Evolutionary conservation across 768 basidiomycete species (phyloP).

Genomic region (Leccinum incarnatum): DNA sequence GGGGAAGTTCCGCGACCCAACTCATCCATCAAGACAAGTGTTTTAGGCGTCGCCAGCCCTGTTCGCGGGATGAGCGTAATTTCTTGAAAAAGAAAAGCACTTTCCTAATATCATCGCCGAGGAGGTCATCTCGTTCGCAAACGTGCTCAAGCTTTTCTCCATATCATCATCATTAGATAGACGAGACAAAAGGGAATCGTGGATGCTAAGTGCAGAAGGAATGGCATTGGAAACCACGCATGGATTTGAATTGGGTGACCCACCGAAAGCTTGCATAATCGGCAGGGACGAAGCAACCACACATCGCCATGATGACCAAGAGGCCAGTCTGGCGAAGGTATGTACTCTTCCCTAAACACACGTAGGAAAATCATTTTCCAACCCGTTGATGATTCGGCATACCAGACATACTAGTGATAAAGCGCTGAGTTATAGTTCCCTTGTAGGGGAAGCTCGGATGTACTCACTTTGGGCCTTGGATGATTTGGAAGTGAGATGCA

Average conservation of each 20-base stretch:
- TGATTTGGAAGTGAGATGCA: slow-evolving; percentile 82
- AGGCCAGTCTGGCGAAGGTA: slow-evolving; percentile 87
- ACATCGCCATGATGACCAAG: slow-evolving; percentile 82
- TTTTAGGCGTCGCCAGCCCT: slow-evolving; percentile 69
- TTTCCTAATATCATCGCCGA: slow-evolving; percentile 87
- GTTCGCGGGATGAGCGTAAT: slow-evolving; percentile 1
- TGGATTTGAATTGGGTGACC: background rate
- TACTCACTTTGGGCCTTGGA: slow-evolving; percentile 86
- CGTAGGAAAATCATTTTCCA: background rate
- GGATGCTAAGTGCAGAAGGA: slow-evolving; percentile 46
- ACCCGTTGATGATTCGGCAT: background rate
- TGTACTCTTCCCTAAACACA: slow-evolving; percentile 77
- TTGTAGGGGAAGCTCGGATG: background rate
- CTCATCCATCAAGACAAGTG: slow-evolving; percentile 89
- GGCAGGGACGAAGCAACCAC: slow-evolving; percentile 89
- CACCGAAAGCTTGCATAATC: slow-evolving; percentile 89
- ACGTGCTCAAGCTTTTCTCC: slow-evolving; percentile 88
- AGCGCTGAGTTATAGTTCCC: background rate
- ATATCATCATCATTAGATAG: slow-evolving; percentile 94
- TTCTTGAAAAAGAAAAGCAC: background rate
- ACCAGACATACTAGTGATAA: slow-evolving; percentile 57
- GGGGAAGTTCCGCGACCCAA: slow-evolving; percentile 91
- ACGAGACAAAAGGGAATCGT: slow-evolving; percentile 81
- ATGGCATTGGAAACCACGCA: background rate
- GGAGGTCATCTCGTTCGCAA: slow-evolving; percentile 92